Evolutionary conservation across 2,329 filamentous ascomycete species (phyloP).

Genomic region (Aspergillus brasiliensis): DNA sequence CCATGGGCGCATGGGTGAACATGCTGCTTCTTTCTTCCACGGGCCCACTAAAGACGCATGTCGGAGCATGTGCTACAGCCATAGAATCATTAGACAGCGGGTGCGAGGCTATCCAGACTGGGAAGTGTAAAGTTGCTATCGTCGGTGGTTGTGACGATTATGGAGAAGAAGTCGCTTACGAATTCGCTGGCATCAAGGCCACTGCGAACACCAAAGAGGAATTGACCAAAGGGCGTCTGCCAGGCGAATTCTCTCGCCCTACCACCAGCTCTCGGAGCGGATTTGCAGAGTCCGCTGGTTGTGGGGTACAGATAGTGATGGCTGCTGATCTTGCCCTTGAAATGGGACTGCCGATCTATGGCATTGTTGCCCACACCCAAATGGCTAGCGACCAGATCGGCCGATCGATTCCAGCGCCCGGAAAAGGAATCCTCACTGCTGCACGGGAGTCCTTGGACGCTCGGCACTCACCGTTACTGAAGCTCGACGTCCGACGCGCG

Average conservation of each 20-base stretch:
- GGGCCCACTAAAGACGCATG: conserved; percentile 94
- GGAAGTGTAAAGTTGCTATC: conserved; percentile 92
- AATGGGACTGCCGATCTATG: conserved; percentile 64
- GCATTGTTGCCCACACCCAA: conserved; percentile 83
- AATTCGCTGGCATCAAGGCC: conserved; percentile 99
- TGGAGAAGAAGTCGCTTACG: conserved; percentile 94
- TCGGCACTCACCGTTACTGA: conserved; percentile 86
- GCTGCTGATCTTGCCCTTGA: conserved; percentile 13
- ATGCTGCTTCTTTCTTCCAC: conserved; percentile 96
- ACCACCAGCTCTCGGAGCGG: conserved; percentile 92
- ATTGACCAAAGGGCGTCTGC: conserved; percentile 86
- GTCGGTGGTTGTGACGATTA: conserved; percentile 98
- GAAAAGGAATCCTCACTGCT: conserved; percentile 79
- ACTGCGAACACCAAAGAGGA: conserved; percentile 96
- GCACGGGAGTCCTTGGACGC: conserved; percentile 83
- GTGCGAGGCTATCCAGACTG: conserved; percentile 94
- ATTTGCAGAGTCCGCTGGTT: conserved; percentile 98
- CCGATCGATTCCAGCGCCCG: conserved; percentile 89
- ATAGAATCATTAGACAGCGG: conserved; percentile 95
- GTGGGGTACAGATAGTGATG: conserved; percentile 79
- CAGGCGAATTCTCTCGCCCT: conserved; percentile 92
- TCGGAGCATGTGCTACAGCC: conserved; percentile 92
- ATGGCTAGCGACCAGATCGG: conserved; percentile 98
- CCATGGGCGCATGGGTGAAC: conserved; percentile 99
- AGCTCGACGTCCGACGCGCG: conserved; percentile 90